A percentile compares a stretch with the other conserved stretches of the same genome.
Conservation (phyloP, 768 basidiomycete species). For the Rhizopogon rudus region DNA sequence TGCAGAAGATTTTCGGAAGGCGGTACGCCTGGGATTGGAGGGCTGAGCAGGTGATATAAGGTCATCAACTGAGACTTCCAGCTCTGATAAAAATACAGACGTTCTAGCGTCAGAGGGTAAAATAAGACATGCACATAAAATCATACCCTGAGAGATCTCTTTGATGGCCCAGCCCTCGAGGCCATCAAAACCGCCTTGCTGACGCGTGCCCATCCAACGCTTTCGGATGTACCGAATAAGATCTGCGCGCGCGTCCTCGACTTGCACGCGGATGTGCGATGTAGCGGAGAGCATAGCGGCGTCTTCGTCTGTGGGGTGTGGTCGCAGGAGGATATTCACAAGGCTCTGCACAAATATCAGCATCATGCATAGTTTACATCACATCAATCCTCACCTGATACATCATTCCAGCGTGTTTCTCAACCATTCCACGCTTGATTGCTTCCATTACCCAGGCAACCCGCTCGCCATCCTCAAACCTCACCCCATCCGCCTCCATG, state of each 20-base stretch:
- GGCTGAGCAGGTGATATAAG: slow-evolving; percentile 46
- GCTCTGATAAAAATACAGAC: slow-evolving; percentile 40
- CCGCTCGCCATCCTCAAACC: slow-evolving; percentile 74
- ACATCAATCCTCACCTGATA: slow-evolving; percentile 60
- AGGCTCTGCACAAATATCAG: slow-evolving; percentile 44
- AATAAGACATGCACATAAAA: not conserved
- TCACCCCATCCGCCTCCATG: slow-evolving; percentile 65
- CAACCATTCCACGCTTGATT: slow-evolving; percentile 55
- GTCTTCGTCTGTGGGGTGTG: slow-evolving; percentile 53
- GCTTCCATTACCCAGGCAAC: slow-evolving; percentile 74
- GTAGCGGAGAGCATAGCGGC: slow-evolving; percentile 64
- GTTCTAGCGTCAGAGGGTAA: not conserved
- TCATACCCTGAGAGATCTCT: slow-evolving; percentile 54
- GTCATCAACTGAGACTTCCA: slow-evolving; percentile 77
- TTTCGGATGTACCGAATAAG: slow-evolving; percentile 62
- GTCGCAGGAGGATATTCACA: slow-evolving; percentile 70
- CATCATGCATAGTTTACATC: not conserved
- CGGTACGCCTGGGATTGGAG: slow-evolving; percentile 11
- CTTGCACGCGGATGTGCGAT: slow-evolving; percentile 62
- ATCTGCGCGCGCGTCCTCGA: slow-evolving; percentile 59
- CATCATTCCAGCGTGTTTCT: slow-evolving; percentile 56
- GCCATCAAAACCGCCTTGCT: slow-evolving; percentile 73
- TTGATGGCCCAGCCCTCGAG: slow-evolving; percentile 87
- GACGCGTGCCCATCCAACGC: slow-evolving; percentile 71
- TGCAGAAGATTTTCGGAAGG: not conserved